These are phyloP conservation scores for Salix arbutifolia DNA, from an alignment of 345 rosid genomes.

Conservation along the genomic window DNA sequence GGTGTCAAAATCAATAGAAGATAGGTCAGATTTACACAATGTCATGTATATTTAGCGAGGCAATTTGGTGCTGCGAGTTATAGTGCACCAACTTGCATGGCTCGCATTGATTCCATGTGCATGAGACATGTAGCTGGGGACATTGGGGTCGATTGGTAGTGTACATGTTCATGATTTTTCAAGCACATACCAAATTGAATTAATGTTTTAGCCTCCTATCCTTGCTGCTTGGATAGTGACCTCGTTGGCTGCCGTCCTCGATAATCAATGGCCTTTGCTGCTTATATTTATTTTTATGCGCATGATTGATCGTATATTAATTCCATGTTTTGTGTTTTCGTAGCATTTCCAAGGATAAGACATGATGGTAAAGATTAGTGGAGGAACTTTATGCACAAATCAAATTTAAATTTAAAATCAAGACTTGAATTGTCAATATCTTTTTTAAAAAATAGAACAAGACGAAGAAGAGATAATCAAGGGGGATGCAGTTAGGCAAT, in stretches of 20 bases:
- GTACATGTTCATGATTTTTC: slow-evolving; percentile 14
- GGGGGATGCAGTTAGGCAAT: no score
- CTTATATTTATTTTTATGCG: no score
- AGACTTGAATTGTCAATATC: no score
- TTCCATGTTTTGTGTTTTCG: no score
- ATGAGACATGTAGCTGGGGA: slow-evolving; percentile 13
- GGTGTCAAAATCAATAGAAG: slow-evolving; percentile 1
- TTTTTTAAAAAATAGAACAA: no score
- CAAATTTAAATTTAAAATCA: no score
- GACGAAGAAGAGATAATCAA: no score
- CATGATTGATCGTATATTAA: no score
- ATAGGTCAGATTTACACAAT: neutral
- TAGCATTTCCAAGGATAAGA: no score
- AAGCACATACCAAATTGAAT: slow-evolving; percentile 21
- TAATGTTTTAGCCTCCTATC: slow-evolving; percentile 1
- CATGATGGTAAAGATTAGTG: no score
- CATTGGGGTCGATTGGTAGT: slow-evolving; percentile 19
- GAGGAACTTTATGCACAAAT: no score
- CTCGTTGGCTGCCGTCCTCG: neutral
- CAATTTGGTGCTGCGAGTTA: neutral
- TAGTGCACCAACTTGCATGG: slow-evolving; percentile 13
- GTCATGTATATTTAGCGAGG: neutral
- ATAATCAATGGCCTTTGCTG: no score
- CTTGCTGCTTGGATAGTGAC: slow-evolving; percentile 6
- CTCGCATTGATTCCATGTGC: slow-evolving; percentile 28